Base-by-base conservation (phyloP, 768 basidiomycete genomes). In the Cystobasidium tubakii region DNA sequence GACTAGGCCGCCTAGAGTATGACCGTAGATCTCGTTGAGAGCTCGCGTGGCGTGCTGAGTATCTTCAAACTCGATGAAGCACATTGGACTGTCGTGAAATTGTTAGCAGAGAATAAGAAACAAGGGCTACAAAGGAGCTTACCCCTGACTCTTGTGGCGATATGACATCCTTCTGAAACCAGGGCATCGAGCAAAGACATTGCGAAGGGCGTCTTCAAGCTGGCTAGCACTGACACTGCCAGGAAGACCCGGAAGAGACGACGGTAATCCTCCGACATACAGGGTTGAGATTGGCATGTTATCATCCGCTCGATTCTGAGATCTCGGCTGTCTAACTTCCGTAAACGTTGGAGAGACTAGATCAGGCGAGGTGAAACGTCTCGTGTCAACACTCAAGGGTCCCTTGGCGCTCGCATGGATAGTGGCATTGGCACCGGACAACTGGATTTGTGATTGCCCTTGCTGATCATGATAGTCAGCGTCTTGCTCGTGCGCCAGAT, bases 61-160 rank as follows among this genome's bases (percentile, higher is more conserved):
- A 80, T 94, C 92, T 73, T 96, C 91, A 77, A 98, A 99, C 90
- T 99, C 96, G 55, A 98, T 93, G 81, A 98, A 98, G 82, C 96
- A 98, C 94, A 98, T 98, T 9, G 95, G 95, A 0, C 96, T 94
- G 78, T 94, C 94, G 80, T 29, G 39, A 6, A 33, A 70, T 29
- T 33, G 39, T 17, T 4, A 50, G 19, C 9, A 44, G 29, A 25
- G 31, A 12, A n/a, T 57, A 13, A 12, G 50, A 31, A 21, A n/a
- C n/a, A n/a, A n/a, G n/a, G n/a, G n/a, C n/a, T n/a, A n/a, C 23
- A 2, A 33, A 1, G 17, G 34, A 50, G 57, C 66, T 62, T 42
- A 75, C 74, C 69, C 70, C 55, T 67, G 75, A 34, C 87, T 91
- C 84, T 99, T 99, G 79, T 95, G 92, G 66, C 94, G 85, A 84